phyloP scores from a whole-genome alignment of 768 basidiomycete genomes.

The Pleurotus djamor region DNA sequence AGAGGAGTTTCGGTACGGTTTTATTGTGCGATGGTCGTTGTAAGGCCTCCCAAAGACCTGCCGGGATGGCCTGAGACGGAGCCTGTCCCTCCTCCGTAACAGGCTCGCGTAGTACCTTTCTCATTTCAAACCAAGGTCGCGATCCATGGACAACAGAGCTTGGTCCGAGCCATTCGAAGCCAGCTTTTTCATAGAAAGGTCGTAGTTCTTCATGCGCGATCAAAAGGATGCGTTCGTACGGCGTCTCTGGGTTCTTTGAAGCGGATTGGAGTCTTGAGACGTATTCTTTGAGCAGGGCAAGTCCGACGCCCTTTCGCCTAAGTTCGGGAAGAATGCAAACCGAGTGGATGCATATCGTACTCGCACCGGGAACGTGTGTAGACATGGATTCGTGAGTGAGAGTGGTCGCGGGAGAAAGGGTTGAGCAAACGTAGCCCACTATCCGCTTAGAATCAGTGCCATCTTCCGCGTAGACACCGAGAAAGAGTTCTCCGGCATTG shows the following conservation, averaged over 20 bases:
- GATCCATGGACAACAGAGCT: slow-evolving; percentile 61
- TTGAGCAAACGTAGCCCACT: slow-evolving; percentile 68
- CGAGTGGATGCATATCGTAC: slow-evolving; percentile 67
- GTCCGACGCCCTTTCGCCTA: slow-evolving; percentile 46
- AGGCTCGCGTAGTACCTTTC: slow-evolving; percentile 20
- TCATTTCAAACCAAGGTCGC: slow-evolving; percentile 66
- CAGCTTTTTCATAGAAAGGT: slow-evolving; percentile 56
- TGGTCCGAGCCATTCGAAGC: slow-evolving; percentile 56
- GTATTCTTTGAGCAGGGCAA: slow-evolving; percentile 57
- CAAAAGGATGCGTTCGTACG: slow-evolving; percentile 49
- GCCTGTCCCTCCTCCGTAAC: background rate
- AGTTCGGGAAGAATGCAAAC: slow-evolving; percentile 51
- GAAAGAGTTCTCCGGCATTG: slow-evolving; percentile 57
- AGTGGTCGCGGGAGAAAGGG: slow-evolving; percentile 47
- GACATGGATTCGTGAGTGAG: slow-evolving; percentile 73
- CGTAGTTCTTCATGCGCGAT: slow-evolving; percentile 62
- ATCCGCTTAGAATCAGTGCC: slow-evolving; percentile 32
- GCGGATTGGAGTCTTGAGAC: slow-evolving; percentile 39
- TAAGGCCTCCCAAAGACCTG: slow-evolving; percentile 54
- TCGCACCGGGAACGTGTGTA: slow-evolving; percentile 46
- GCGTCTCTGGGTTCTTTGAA: slow-evolving; percentile 16
- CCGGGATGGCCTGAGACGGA: slow-evolving; percentile 23
- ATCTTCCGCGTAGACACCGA: slow-evolving; percentile 50
- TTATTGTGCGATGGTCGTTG: slow-evolving; percentile 30
- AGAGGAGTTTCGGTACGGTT: slow-evolving; percentile 34